Evolutionary conservation across 192 early-diverging fungal species (phyloP).

Genomic region (Rhizophagus sp.): DNA sequence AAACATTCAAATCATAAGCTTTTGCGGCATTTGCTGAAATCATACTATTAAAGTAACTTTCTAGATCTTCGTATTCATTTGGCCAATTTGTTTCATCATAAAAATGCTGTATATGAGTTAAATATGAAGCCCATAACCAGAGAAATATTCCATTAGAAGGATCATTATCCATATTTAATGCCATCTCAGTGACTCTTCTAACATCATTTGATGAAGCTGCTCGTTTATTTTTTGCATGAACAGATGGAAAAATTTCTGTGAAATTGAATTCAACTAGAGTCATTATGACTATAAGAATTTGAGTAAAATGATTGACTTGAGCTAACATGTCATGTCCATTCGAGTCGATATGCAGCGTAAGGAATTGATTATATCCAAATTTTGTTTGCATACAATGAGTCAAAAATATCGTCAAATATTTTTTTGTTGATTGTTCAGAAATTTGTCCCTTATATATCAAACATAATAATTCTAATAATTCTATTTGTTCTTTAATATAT

Average conservation of each 20-base stretch:
- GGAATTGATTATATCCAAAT: constrained; percentile 14
- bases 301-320: constrained; percentile 12
- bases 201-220: constrained; percentile 1
- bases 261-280: constrained; percentile 10
- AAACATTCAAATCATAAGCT: neutral
- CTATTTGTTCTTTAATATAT: constrained; percentile 19
- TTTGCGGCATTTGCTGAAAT: neutral
- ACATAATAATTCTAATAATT: constrained; percentile 14
- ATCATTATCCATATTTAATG: neutral
- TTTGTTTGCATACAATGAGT: neutral
- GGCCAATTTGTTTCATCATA: constrained; percentile 7
- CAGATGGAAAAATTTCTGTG: neutral
- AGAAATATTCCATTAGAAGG: constrained; percentile 22
- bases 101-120: constrained; percentile 5
- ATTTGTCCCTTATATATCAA: neutral
- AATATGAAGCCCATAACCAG: constrained; percentile 18
- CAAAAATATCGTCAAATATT: neutral
- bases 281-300: constrained; percentile 3
- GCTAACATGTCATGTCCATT: neutral
- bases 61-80: constrained; percentile 6
- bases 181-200: neutral
- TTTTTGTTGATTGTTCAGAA: neutral
- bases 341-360: neutral
- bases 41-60: constrained; percentile 3
- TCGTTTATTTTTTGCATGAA: neutral